Evolutionary conservation across 345 rosid species (phyloP).

Genomic region (Lenwebbia sp.): DNA sequence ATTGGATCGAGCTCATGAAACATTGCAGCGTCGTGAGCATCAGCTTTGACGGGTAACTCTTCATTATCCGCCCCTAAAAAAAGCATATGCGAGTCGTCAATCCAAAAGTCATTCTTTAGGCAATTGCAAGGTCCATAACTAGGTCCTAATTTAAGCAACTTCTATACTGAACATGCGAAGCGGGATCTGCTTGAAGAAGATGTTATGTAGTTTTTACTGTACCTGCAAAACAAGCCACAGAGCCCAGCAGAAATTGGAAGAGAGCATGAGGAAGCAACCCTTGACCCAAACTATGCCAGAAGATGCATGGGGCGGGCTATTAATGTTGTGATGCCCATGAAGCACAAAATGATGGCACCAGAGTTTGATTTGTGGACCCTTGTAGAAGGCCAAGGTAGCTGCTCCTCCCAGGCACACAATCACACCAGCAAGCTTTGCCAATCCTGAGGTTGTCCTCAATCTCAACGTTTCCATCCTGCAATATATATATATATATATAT

Average conservation of each 20-base stretch:
- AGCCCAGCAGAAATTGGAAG: constrained; percentile 58
- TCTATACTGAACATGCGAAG: not conserved
- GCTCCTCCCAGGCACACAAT: constrained; percentile 58
- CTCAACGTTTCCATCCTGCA: constrained; percentile 60
- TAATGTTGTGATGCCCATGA: constrained; percentile 10
- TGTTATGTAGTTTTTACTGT: not conserved
- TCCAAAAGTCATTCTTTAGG: not conserved
- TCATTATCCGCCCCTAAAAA: constrained; percentile 46
- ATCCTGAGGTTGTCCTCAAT: constrained; percentile 43
- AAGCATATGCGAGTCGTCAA: not conserved
- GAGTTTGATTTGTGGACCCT: constrained; percentile 52
- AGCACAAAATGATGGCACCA: constrained; percentile 22
- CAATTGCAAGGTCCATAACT: not conserved
- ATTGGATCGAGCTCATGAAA: constrained; percentile 61
- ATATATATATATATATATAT: too few species aligned
- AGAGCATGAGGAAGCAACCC: constrained; percentile 78
- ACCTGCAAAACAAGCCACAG: constrained; percentile 94
- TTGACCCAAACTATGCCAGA: constrained; percentile 58
- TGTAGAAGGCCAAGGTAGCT: constrained; percentile 54
- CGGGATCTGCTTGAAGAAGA: not conserved
- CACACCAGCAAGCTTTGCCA: constrained; percentile 60
- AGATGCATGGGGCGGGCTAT: constrained; percentile 13
- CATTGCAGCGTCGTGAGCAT: constrained; percentile 75
- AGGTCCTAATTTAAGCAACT: not conserved
- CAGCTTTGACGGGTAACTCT: constrained; percentile 72